Base-by-base conservation (phyloP, 2,329 filamentous ascomycete species). In the Fusarium paranaense region DNA sequence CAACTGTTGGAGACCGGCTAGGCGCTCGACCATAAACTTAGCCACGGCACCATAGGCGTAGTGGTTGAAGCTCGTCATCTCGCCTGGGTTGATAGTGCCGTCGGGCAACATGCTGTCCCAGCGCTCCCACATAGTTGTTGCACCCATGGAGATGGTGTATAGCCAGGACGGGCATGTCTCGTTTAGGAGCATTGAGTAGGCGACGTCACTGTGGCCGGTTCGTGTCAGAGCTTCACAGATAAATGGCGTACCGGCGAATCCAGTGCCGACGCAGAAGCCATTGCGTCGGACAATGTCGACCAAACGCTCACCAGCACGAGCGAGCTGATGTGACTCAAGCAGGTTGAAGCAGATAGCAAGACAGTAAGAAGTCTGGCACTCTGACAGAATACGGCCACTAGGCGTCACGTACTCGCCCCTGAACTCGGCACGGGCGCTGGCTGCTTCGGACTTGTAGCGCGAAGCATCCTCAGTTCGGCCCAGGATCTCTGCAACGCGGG, bases 31-130 rank as follows among this genome's bases (percentile, higher is more conserved):
- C 64, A 85, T 78, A 72, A 84, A 85, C 20, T 81, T 79, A 2
- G 80, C 82, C 16, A 86, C 82, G 1, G 81, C 79, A 0, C 84
- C 83, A 3, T 84, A 81, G 0, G 84, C 83, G 32, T 85, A 85
- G 62, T 85, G 84, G 50, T 86, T 84, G 42, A 84, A 83, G 16
- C 80, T 83, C 0, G 83, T 86, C 84, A 86, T 85, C 8, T 81
- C 75, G 0, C 84, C 81, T 0, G 82, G 80, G 47, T 85, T 85
- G 14, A 85, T 79, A 0, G 70, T 76, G 1, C 82, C 83, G 18
- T 85, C 78, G 0, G 82, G 80, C 2, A 84, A 62, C 75, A 85
- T 80, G 4, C 77, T 80, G 20, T 86, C 82, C 84, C 84, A 86
- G 0, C 84, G 80, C 69, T 86, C 84, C 84, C 84, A 86, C 2